These are phyloP conservation scores for Penicillium herquei DNA, from an alignment of 495 filamentous ascomycete genomes.

Conservation along the genomic window DNA sequence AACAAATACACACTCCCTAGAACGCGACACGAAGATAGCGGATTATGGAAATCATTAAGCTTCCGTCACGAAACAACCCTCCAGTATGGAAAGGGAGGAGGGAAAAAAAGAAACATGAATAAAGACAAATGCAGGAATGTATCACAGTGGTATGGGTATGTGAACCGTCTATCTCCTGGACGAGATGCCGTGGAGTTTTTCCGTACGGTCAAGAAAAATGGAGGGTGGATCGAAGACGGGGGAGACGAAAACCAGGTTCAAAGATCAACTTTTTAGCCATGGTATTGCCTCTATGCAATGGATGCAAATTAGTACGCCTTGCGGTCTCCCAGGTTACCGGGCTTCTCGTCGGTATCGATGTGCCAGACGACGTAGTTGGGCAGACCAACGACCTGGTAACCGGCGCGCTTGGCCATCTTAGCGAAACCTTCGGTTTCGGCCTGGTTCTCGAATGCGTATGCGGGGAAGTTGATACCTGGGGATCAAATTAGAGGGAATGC, in stretches of 20 bases:
- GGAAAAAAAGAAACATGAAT: slow-evolving; percentile 9
- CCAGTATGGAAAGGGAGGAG: slow-evolving; percentile 19
- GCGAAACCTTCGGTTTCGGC: slow-evolving; percentile 98
- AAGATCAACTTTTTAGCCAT: slow-evolving; percentile 24
- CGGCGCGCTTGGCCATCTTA: slow-evolving; percentile 96
- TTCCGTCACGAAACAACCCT: slow-evolving; percentile 29
- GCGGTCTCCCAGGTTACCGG: slow-evolving; percentile 63
- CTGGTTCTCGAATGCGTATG: slow-evolving; percentile 98
- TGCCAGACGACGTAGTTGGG: slow-evolving; percentile 99
- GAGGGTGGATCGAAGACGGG: slow-evolving; percentile 16
- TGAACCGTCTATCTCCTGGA: slow-evolving; percentile 8
- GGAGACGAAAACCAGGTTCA: slow-evolving; percentile 7
- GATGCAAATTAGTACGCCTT: slow-evolving; percentile 38
- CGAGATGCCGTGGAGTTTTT: slow-evolving; percentile 1
- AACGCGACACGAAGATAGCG: slow-evolving; percentile 35
- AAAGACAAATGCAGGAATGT: slow-evolving; percentile 7
- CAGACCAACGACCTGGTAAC: slow-evolving; percentile 86
- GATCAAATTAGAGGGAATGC: background rate
- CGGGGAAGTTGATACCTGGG: slow-evolving; percentile 92
- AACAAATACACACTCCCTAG: slow-evolving; percentile 40
- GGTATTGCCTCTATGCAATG: slow-evolving; percentile 11
- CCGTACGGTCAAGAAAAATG: slow-evolving; percentile 13
- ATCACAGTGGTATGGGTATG: slow-evolving; percentile 15
- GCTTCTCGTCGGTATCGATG: slow-evolving; percentile 97
- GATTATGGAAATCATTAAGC: slow-evolving; percentile 44